A percentile compares a stretch with the other conserved stretches of the same genome.
Evolutionary conservation across 164 flowering plant species (phyloP).

Genomic region (Brasenia schreberi): DNA sequence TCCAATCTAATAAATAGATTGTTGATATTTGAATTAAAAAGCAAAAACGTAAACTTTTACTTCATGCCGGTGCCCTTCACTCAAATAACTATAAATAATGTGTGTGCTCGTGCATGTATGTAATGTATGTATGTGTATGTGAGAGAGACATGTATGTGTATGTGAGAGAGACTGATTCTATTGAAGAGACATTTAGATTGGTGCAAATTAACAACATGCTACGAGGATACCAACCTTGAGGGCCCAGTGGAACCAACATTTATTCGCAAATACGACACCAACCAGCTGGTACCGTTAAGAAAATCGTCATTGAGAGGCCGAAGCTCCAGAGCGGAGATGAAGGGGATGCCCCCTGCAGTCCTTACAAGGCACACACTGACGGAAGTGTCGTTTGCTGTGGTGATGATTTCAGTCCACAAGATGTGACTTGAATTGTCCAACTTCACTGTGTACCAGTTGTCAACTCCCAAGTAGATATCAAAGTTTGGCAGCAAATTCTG

Average conservation of each 20-base stretch:
- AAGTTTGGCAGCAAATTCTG: constrained; percentile 18
- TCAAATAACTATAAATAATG: too few relatives aligned
- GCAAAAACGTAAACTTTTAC: too few relatives aligned
- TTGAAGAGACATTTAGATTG: too few relatives aligned
- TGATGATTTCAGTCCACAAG: constrained; percentile 18
- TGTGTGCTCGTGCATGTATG: too few relatives aligned
- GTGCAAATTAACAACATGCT: too few relatives aligned
- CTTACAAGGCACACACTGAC: constrained; percentile 29
- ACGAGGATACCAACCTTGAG: not conserved
- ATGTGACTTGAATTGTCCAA: constrained; percentile 4
- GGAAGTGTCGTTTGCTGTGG: constrained; percentile 4
- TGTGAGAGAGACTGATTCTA: too few relatives aligned
- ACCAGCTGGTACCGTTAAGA: not conserved
- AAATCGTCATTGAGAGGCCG: constrained; percentile 5
- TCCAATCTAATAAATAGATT: too few relatives aligned
- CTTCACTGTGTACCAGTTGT: constrained; percentile 18
- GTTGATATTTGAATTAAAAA: too few relatives aligned
- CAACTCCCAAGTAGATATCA: constrained; percentile 26
- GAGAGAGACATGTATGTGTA: too few relatives aligned
- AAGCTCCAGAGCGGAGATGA: constrained; percentile 31
- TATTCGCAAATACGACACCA: not conserved
- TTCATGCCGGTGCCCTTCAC: too few relatives aligned
- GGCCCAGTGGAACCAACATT: not conserved
- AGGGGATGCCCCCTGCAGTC: constrained; percentile 25
- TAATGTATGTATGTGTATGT: too few relatives aligned